Evolutionary conservation across 208 protist genomes (phyloP).

Genomic region (Trichomonas gallinae): DNA sequence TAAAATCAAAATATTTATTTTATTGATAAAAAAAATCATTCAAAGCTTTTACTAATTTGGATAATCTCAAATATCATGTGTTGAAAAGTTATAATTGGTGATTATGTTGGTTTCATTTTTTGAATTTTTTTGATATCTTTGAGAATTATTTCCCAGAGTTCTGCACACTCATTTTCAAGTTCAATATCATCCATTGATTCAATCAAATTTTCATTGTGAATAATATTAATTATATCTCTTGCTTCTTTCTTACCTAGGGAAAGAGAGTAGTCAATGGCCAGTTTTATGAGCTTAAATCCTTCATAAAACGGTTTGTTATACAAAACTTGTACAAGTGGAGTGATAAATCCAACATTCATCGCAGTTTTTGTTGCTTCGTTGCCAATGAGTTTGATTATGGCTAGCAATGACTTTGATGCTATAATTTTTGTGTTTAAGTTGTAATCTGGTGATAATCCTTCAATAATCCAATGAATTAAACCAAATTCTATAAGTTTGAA

Average conservation of each 20-base stretch:
- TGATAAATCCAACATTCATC: background rate
- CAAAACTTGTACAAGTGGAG: background rate
- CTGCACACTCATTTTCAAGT: background rate
- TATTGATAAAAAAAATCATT: too few species aligned
- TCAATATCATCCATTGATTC: background rate
- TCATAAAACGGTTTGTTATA: background rate
- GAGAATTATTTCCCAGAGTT: background rate
- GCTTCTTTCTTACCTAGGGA: background rate
- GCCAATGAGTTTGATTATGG: background rate
- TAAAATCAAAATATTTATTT: too few species aligned
- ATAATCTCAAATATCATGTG: too few species aligned
- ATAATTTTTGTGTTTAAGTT: background rate
- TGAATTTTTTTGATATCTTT: background rate
- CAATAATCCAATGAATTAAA: background rate
- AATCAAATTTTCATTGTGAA: background rate
- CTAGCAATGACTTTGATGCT: background rate
- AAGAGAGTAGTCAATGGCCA: background rate
- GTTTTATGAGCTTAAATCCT: background rate
- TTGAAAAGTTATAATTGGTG: too few species aligned
- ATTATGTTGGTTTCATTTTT: background rate
- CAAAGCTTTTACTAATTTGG: too few species aligned
- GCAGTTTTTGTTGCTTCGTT: background rate
- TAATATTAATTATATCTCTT: background rate
- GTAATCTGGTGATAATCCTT: background rate
- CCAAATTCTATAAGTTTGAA: background rate